Percentiles rank a stretch among this genome's conserved stretches.
phyloP scores from a whole-genome alignment of 2,329 filamentous ascomycete genomes.

The Geosmithia flava region DNA sequence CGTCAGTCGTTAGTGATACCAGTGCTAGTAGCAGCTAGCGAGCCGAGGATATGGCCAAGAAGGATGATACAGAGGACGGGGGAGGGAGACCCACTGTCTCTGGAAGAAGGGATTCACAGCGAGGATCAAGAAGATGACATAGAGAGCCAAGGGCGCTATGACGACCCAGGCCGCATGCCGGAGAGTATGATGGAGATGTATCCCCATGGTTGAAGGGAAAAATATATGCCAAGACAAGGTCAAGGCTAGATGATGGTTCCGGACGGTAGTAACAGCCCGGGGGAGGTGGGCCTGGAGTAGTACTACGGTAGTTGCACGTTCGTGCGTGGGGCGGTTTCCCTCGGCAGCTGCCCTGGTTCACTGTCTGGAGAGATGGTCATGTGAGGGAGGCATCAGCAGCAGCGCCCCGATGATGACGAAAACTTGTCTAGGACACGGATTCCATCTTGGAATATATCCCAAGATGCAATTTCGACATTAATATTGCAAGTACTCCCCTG shows the following conservation, averaged over 20 bases:
- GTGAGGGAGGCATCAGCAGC: too few species aligned
- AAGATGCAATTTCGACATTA: too few species aligned
- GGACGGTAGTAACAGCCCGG: background rate
- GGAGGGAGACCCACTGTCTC: slow-evolving; percentile 50
- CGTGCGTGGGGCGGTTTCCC: background rate
- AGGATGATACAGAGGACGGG: background rate
- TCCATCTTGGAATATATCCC: too few species aligned
- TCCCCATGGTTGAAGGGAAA: background rate
- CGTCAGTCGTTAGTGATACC: background rate
- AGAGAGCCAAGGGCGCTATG: slow-evolving; percentile 48
- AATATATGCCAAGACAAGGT: background rate
- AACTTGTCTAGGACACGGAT: too few species aligned
- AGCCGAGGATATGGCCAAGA: background rate
- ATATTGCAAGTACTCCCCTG: too few species aligned
- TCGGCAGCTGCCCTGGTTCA: too few species aligned
- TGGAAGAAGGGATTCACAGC: slow-evolving; percentile 62
- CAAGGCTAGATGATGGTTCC: background rate
- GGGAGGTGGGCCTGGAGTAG: too few species aligned
- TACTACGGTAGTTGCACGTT: too few species aligned
- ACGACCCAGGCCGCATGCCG: slow-evolving; percentile 38
- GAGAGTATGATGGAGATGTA: slow-evolving; percentile 4
- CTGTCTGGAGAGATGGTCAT: too few species aligned
- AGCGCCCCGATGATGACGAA: too few species aligned
- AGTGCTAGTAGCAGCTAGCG: slow-evolving; percentile 2
- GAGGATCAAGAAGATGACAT: slow-evolving; percentile 52